Evolutionary conservation across 495 filamentous ascomycete genomes (phyloP).

Genomic region (Thermothielavioides terrestris): DNA sequence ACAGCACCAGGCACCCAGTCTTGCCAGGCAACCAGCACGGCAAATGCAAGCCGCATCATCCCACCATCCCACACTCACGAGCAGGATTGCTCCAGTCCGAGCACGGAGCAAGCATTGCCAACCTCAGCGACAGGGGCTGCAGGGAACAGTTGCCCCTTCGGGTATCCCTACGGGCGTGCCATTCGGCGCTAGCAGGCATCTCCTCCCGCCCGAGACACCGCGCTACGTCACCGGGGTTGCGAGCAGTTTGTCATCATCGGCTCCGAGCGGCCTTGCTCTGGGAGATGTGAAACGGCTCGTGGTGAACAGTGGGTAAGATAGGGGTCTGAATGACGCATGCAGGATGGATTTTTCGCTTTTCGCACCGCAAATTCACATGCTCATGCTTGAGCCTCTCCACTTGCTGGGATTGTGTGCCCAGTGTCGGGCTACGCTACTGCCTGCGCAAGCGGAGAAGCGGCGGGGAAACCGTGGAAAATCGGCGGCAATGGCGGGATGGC

Average conservation of each 20-base stretch:
- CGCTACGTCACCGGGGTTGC: background rate
- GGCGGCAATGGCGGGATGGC: conserved; percentile 1
- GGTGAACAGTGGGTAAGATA: background rate
- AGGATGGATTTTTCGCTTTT: no score
- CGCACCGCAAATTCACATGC: no score
- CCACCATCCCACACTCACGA: no score
- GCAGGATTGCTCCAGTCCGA: no score
- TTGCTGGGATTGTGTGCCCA: background rate
- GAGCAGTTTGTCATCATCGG: background rate
- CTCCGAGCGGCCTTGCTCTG: no score
- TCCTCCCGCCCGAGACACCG: background rate
- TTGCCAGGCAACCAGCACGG: no score
- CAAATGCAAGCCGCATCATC: no score
- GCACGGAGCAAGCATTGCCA: no score
- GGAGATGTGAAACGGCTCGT: background rate
- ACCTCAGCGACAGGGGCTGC: background rate
- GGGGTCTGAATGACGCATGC: background rate
- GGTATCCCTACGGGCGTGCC: background rate
- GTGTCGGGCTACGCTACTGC: no score
- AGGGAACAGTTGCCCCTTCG: background rate
- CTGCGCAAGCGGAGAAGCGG: no score
- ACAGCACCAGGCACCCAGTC: no score
- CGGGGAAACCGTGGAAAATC: background rate
- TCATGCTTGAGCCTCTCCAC: no score
- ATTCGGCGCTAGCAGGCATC: background rate